These are phyloP conservation scores for Mortierella sp. DNA, from an alignment of 371 early-diverging fungal species.

Conservation along the genomic window DNA sequence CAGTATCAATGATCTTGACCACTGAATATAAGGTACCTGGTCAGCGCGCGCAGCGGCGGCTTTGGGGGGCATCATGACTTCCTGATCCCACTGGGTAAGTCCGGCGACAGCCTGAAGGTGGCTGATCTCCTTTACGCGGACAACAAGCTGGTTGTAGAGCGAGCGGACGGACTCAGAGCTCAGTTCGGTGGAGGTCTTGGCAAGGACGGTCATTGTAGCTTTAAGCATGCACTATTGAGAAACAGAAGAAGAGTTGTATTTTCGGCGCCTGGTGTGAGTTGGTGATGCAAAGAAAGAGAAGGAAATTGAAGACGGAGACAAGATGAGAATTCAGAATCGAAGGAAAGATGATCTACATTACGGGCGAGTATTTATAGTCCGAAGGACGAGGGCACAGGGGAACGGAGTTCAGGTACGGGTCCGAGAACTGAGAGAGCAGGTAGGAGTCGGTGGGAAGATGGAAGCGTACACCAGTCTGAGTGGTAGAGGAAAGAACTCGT, in stretches of 20 bases:
- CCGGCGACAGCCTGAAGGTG: slow-evolving; percentile 25
- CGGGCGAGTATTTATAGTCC: slow-evolving; percentile 35
- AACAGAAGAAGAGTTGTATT: neutral
- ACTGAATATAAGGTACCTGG: slow-evolving; percentile 29
- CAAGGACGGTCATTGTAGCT: slow-evolving; percentile 49
- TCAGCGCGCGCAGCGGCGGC: slow-evolving; percentile 34
- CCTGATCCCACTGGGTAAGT: slow-evolving; percentile 50
- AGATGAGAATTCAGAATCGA: neutral
- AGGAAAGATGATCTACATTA: slow-evolving; percentile 3
- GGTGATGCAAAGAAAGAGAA: slow-evolving; percentile 7
- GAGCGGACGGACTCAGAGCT: slow-evolving; percentile 45
- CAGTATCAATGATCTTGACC: no score
- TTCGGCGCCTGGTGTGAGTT: neutral
- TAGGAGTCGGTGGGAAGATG: neutral
- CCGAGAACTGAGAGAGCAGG: neutral
- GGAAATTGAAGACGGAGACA: slow-evolving; percentile 5
- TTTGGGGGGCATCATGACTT: slow-evolving; percentile 56
- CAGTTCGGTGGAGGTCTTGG: slow-evolving; percentile 38
- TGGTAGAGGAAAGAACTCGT: neutral
- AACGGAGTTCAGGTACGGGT: neutral
- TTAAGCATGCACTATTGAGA: slow-evolving; percentile 33
- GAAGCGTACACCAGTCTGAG: neutral
- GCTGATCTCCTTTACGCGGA: slow-evolving; percentile 31
- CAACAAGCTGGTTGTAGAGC: slow-evolving; percentile 38
- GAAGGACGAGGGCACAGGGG: neutral